Evolutionary conservation across 164 flowering plant genomes (phyloP).

Genomic region (Saururus chinensis): DNA sequence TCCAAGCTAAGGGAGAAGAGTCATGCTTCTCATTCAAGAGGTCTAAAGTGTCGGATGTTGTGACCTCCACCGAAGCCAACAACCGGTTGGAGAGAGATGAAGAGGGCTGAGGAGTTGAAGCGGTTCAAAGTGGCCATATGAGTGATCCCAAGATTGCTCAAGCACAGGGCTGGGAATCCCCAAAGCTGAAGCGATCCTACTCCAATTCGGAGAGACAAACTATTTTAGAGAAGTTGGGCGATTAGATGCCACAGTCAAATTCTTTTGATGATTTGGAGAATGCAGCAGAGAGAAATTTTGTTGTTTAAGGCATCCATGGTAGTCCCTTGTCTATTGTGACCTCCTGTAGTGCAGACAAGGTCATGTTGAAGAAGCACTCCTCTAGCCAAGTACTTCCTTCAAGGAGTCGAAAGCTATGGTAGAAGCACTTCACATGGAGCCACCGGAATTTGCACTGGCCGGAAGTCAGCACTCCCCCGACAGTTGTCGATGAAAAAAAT

Average conservation of each 20-base stretch:
- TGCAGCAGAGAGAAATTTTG: conserved; percentile 16
- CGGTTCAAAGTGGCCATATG: no score
- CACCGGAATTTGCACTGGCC: conserved; percentile 61
- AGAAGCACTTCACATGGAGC: conserved; percentile 95
- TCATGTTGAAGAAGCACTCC: no score
- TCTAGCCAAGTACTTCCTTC: no score
- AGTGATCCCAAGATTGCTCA: no score
- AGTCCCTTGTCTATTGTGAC: conserved; percentile 67
- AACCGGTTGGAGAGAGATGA: conserved; percentile 10
- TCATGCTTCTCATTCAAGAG: conserved; percentile 4
- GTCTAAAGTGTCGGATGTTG: conserved; percentile 7
- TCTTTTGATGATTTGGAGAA: conserved; percentile 46
- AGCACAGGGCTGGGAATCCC: no score
- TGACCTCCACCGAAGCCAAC: conserved; percentile 9
- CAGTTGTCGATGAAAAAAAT: no score
- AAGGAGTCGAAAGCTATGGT: no score
- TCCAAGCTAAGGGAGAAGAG: conserved; percentile 25
- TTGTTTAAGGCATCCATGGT: conserved; percentile 16
- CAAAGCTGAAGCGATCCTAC: no score
- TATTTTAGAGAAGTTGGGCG: no score
- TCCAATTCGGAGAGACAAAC: no score
- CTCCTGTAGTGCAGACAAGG: no score
- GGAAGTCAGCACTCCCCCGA: neutral
- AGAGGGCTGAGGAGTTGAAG: no score
- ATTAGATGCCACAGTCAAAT: conserved; percentile 34